These are phyloP conservation scores for Atkinsonella texensis DNA, from an alignment of 2,329 filamentous ascomycete species.

Conservation along the genomic window DNA sequence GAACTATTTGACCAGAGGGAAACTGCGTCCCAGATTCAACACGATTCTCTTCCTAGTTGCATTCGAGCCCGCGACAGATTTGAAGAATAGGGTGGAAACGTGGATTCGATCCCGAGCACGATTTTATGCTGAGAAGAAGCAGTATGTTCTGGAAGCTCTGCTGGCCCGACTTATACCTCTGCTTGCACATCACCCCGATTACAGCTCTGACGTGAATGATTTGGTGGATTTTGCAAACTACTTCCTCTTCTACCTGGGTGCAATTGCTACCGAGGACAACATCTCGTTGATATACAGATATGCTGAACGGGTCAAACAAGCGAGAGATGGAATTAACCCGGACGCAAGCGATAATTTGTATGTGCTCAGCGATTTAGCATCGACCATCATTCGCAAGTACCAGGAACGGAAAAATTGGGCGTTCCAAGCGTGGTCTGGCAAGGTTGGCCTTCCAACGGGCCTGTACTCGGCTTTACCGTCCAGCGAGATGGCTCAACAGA, in stretches of 20 bases:
- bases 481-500: slow-evolving; percentile 69
- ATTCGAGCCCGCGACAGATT: slow-evolving; percentile 67
- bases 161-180: slow-evolving; percentile 78
- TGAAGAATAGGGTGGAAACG: slow-evolving; percentile 66
- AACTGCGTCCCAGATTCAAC: slow-evolving; percentile 67
- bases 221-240: slow-evolving; percentile 77
- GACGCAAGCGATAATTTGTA: slow-evolving; percentile 65
- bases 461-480: slow-evolving; percentile 66
- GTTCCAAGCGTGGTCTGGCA: slow-evolving; percentile 71
- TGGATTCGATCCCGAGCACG: slow-evolving; percentile 79
- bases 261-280: slow-evolving; percentile 76
- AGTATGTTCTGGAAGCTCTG: slow-evolving; percentile 62
- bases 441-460: slow-evolving; percentile 67
- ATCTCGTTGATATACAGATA: slow-evolving; percentile 83
- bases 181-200: slow-evolving; percentile 90
- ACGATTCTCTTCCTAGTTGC: slow-evolving; percentile 82
- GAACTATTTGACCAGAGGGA: slow-evolving; percentile 70
- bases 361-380: slow-evolving; percentile 75
- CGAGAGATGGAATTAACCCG: slow-evolving; percentile 63
- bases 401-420: slow-evolving; percentile 78
- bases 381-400: slow-evolving; percentile 71
- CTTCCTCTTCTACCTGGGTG: slow-evolving; percentile 76
- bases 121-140: slow-evolving; percentile 45
- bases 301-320: slow-evolving; percentile 85
- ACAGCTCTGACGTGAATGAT: slow-evolving; percentile 51